These are phyloP conservation scores for Eucalyptus cladocalyx DNA, from an alignment of 345 rosid species.

Conservation along the genomic window DNA sequence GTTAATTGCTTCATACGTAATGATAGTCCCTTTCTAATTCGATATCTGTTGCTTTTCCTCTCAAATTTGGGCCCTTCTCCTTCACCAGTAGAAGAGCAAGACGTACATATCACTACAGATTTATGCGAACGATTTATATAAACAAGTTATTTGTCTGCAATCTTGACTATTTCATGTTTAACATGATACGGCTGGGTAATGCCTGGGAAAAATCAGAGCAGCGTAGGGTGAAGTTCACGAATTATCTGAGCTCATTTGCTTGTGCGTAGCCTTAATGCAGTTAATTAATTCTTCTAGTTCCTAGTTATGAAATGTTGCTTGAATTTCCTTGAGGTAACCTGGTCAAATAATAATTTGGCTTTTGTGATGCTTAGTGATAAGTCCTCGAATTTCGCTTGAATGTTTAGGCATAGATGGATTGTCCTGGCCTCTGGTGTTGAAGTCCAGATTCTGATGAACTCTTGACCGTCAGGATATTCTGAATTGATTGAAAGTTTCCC, in stretches of 20 bases:
- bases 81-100: neutral
- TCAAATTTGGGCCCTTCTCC: neutral
- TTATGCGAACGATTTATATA: neutral
- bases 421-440: neutral
- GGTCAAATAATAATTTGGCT: neutral
- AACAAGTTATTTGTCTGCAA: neutral
- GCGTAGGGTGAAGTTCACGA: neutral
- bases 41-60: neutral
- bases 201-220: neutral
- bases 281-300: neutral
- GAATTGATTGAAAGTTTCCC: neutral
- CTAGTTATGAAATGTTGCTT: neutral
- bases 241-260: neutral
- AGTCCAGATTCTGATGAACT: neutral
- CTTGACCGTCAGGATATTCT: neutral
- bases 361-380: neutral
- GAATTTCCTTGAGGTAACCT: neutral
- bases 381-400: neutral
- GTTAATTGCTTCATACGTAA: neutral
- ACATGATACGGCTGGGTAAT: neutral
- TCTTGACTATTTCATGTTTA: neutral
- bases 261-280: neutral
- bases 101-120: neutral
- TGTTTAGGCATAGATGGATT: neutral
- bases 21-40: neutral